Evolutionary conservation across 352 stramenopile genomes (phyloP).

Genomic region (Phytophthora hybrid): DNA sequence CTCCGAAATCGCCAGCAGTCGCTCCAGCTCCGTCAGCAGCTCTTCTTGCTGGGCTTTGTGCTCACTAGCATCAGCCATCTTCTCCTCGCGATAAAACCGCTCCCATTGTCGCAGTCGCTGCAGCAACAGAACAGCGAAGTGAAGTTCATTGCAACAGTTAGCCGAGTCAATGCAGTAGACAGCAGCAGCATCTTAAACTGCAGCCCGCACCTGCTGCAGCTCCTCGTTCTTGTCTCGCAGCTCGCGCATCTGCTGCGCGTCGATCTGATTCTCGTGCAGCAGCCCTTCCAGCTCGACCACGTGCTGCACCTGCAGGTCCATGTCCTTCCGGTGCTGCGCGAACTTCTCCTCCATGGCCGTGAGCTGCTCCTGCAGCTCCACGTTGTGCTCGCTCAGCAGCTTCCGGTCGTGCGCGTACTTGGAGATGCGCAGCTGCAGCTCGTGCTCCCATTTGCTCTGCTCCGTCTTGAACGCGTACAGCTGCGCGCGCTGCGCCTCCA

Average conservation of each 20-base stretch:
- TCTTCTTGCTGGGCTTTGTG: conserved; percentile 65
- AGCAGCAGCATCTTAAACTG: not conserved
- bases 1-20: conserved; percentile 45
- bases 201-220: conserved; percentile 50
- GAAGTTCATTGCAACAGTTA: not conserved
- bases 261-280: conserved; percentile 52
- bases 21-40: conserved; percentile 59
- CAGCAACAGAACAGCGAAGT: no score
- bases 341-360: conserved; percentile 61
- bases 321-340: conserved; percentile 53
- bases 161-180: no score
- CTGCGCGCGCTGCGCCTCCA: conserved; percentile 78
- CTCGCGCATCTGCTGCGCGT: conserved; percentile 46
- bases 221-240: conserved; percentile 54
- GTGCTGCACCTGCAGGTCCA: conserved; percentile 61
- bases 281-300: conserved; percentile 76
- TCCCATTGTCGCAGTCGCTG: conserved; percentile 74
- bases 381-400: conserved; percentile 81
- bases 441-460: conserved; percentile 86
- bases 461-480: conserved; percentile 83
- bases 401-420: conserved; percentile 87
- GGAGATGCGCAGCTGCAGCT: conserved; percentile 75
- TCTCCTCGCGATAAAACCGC: conserved; percentile 58
- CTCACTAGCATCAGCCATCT: conserved; percentile 37
- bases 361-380: conserved; percentile 74